Base-by-base conservation (phyloP, 345 rosid genomes). In the Mercurialis annua region DNA sequence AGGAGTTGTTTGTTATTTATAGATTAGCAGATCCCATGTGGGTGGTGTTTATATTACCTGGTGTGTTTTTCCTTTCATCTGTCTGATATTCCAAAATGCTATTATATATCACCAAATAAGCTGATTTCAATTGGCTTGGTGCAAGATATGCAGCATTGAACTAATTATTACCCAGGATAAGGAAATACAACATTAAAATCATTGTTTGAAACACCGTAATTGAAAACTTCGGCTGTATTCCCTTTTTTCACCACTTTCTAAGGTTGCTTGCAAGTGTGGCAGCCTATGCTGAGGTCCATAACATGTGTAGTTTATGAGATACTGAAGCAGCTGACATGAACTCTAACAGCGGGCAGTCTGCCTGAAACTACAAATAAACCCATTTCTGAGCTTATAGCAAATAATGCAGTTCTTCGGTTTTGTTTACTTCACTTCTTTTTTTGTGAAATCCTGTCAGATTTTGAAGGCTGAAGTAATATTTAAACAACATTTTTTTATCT, bases 1-100 rank as follows among this genome's bases (percentile, higher is more conserved):
- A 5, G 26, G 46, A 48, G 20, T n/a, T 51, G 14, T 58, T 58
- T 29, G 20, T 58, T 48, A 29, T 57, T 68, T 21, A 30, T 64
- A 30, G 17, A 20, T 58, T 34, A 46, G 63, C 62, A 46, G 29
- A 46, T 23, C 29, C 27, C 29, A 56, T 10, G 46, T 58, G 33
- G 46, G 2, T 58, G 15, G 20, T 44, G 11, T 46, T 2, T 36
- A 27, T 26, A 5, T 51, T 61, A 26, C 16, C 43, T 26, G 44
- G 44, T 26, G 6, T 10, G 26, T 10, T 50, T 17, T 18, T 52
- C 12, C 10, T 27, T 34, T 26, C 38, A 18, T 49, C 33, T 31
- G 38, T 49, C 27, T 20, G 30, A 49, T 47, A n/a, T 12, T 10
- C 54, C 27, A 29, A 30, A 30, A 62, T 31, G 23, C 24, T 33